Conservation (phyloP, 2,329 filamentous ascomycete genomes). For the Endothia cerciana region DNA sequence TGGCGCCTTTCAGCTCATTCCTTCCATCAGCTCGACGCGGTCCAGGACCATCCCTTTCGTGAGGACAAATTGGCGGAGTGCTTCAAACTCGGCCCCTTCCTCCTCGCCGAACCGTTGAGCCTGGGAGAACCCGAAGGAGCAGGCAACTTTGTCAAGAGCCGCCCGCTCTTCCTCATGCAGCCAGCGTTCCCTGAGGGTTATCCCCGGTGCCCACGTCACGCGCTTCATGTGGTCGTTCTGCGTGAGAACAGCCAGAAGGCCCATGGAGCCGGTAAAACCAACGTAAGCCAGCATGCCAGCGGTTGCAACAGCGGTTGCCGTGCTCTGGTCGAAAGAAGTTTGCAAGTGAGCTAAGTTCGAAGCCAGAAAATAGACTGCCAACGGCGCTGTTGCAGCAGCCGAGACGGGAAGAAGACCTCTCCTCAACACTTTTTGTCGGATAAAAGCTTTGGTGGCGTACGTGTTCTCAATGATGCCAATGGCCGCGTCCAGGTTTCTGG, state of each 20-base stretch:
- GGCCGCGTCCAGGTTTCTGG: slow-evolving; percentile 76
- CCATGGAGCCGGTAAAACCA: slow-evolving; percentile 78
- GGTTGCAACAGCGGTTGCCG: slow-evolving; percentile 79
- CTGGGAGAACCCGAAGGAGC: slow-evolving; percentile 91
- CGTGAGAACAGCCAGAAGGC: slow-evolving; percentile 82
- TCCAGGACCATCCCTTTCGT: slow-evolving; percentile 89
- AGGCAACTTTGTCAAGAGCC: slow-evolving; percentile 82
- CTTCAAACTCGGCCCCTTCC: slow-evolving; percentile 87
- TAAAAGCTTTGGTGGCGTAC: slow-evolving; percentile 69
- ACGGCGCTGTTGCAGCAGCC: slow-evolving; percentile 60
- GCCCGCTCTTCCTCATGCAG: slow-evolving; percentile 87
- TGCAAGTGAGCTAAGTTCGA: slow-evolving; percentile 69
- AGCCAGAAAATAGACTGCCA: slow-evolving; percentile 72
- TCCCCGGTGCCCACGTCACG: slow-evolving; percentile 86
- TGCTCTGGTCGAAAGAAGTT: slow-evolving; percentile 73
- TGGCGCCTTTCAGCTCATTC: slow-evolving; percentile 61
- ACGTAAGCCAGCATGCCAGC: slow-evolving; percentile 83
- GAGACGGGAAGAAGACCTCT: slow-evolving; percentile 63
- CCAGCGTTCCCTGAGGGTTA: slow-evolving; percentile 81
- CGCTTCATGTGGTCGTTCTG: slow-evolving; percentile 94
- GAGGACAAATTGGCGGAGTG: slow-evolving; percentile 79
- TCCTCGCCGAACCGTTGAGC: slow-evolving; percentile 82
- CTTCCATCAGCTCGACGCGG: slow-evolving; percentile 86
- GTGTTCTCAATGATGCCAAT: slow-evolving; percentile 74
- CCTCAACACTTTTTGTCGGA: slow-evolving; percentile 68